A percentile compares a stretch with the other conserved stretches of the same genome.
These are phyloP conservation scores for Solanum hybrid DNA, from an alignment of 305 asterid species.

Conservation along the genomic window DNA sequence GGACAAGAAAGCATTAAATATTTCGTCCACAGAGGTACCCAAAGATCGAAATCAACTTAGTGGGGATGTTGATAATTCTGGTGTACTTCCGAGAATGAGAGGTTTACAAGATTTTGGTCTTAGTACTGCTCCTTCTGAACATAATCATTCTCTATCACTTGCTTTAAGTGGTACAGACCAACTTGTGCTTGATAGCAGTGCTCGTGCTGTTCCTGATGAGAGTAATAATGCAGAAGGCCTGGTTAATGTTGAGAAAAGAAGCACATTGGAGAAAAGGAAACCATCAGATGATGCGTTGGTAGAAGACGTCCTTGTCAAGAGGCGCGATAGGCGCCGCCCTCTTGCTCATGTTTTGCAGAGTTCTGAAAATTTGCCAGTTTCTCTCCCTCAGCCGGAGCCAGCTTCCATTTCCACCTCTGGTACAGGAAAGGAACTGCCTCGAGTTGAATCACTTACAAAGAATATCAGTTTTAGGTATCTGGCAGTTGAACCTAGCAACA, in stretches of 20 bases:
- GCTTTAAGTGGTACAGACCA: constrained; percentile 20
- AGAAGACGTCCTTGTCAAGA: constrained; percentile 30
- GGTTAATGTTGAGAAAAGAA: constrained; percentile 11
- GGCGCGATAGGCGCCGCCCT: constrained; percentile 21
- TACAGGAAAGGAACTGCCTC: constrained; percentile 56
- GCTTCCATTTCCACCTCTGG: constrained; percentile 21
- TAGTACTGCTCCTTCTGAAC: constrained; percentile 36
- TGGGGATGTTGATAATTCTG: constrained; percentile 56
- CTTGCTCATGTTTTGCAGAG: constrained; percentile 28
- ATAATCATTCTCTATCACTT: constrained; percentile 24
- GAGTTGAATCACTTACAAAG: constrained; percentile 33
- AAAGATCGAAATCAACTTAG: constrained; percentile 41
- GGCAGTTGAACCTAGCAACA: constrained; percentile 40
- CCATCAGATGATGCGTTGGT: constrained; percentile 14
- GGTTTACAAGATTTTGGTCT: constrained; percentile 81
- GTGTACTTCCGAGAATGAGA: constrained; percentile 58
- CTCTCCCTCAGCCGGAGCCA: constrained; percentile 23
- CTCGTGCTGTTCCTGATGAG: constrained; percentile 9
- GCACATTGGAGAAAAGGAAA: constrained; percentile 20
- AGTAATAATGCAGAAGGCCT: constrained; percentile 11
- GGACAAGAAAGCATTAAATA: constrained; percentile 34
- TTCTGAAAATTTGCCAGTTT: constrained; percentile 21
- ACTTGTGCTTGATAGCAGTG: constrained; percentile 12
- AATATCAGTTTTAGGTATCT: constrained; percentile 45
- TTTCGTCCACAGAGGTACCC: constrained; percentile 17